Evolutionary conservation across 2,329 filamentous ascomycete species (phyloP).

Genomic region (Colletotrichum cereale): DNA sequence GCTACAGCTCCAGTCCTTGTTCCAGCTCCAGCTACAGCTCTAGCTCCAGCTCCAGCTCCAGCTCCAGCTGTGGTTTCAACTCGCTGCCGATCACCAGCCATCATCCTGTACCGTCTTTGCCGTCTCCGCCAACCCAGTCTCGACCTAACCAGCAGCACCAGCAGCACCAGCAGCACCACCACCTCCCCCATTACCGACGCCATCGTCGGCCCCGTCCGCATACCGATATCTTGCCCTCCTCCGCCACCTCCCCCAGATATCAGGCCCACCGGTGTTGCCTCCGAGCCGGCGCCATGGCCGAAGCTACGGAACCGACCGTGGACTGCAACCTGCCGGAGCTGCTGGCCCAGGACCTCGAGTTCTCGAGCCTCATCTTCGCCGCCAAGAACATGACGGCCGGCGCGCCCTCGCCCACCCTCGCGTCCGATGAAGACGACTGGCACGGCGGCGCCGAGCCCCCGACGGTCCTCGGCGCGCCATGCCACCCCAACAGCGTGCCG

Average conservation of each 20-base stretch:
- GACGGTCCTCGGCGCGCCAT: constrained; percentile 20
- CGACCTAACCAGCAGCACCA: constrained; percentile 14
- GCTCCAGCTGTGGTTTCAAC: constrained; percentile 42
- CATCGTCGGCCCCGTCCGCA: neutral
- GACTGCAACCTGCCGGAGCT: constrained; percentile 67
- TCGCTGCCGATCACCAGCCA: constrained; percentile 32
- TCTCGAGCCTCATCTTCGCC: constrained; percentile 61
- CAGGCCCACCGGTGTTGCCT: constrained; percentile 25
- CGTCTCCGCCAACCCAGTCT: constrained; percentile 15
- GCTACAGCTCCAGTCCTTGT: constrained; percentile 42
- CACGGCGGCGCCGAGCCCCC: constrained; percentile 26
- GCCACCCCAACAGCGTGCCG: constrained; percentile 28
- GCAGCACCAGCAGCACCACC: neutral
- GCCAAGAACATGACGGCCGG: constrained; percentile 67
- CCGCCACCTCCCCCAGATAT: neutral
- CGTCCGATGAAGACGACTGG: constrained; percentile 44
- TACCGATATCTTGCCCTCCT: constrained; percentile 18
- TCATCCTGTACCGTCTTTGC: constrained; percentile 8
- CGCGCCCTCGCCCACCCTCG: constrained; percentile 55
- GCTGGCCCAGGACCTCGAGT: constrained; percentile 66
- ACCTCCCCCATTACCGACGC: neutral
- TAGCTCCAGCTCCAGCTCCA: constrained; percentile 40
- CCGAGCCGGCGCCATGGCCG: constrained; percentile 37
- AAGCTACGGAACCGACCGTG: constrained; percentile 45
- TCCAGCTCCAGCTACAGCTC: constrained; percentile 24